Evolutionary conservation across 2,329 filamentous ascomycete species (phyloP).

Genomic region (Diaporthe longicolla): DNA sequence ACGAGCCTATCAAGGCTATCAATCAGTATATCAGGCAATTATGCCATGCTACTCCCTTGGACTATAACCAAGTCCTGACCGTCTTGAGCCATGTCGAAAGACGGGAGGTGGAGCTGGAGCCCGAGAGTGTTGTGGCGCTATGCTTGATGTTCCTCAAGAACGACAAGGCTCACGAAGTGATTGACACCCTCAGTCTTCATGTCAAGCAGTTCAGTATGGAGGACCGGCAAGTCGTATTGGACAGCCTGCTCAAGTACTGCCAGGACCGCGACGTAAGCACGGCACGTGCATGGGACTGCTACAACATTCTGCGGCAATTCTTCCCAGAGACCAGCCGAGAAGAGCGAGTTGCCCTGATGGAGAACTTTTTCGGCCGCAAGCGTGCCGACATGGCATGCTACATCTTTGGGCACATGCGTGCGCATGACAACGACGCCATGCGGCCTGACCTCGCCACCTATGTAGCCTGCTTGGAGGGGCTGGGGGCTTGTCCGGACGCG

Average conservation of each 20-base stretch:
- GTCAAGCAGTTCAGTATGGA: slow-evolving; percentile 77
- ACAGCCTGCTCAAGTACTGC: slow-evolving; percentile 77
- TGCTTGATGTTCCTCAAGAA: slow-evolving; percentile 80
- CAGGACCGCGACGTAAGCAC: slow-evolving; percentile 73
- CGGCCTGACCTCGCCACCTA: slow-evolving; percentile 84
- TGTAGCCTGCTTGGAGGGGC: slow-evolving; percentile 80
- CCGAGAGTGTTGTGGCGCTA: slow-evolving; percentile 81
- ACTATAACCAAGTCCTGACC: slow-evolving; percentile 80
- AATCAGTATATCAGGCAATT: slow-evolving; percentile 82
- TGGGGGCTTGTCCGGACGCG: slow-evolving; percentile 72
- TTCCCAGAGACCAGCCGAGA: slow-evolving; percentile 76
- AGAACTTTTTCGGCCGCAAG: slow-evolving; percentile 81
- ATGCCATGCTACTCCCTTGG: slow-evolving; percentile 70
- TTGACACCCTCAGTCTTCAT: slow-evolving; percentile 85
- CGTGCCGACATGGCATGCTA: slow-evolving; percentile 88
- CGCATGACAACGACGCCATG: slow-evolving; percentile 72
- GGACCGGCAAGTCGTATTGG: slow-evolving; percentile 77
- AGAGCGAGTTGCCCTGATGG: slow-evolving; percentile 81
- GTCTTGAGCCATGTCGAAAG: slow-evolving; percentile 81
- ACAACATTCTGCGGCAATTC: slow-evolving; percentile 75
- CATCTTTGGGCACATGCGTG: slow-evolving; percentile 95
- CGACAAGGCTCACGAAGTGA: slow-evolving; percentile 83
- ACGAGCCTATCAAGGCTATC: slow-evolving; percentile 68
- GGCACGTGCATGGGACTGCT: slow-evolving; percentile 74
- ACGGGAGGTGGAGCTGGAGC: slow-evolving; percentile 76